Evolutionary conservation across 306 rosid species (phyloP).

Genomic region (Citrullus amarus): DNA sequence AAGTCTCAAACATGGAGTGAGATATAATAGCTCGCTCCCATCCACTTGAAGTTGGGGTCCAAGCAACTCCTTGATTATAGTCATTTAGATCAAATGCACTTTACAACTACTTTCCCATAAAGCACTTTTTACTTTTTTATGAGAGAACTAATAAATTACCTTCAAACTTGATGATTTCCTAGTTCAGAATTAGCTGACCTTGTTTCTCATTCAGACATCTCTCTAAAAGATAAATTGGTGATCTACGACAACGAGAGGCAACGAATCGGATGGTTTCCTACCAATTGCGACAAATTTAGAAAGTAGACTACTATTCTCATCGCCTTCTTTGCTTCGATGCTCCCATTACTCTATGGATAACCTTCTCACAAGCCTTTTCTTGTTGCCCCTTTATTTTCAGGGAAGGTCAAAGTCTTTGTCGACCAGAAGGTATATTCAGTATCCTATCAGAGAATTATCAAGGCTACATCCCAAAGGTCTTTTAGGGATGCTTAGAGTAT

Average conservation of each 20-base stretch:
- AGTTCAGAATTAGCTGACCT: no score
- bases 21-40: no score
- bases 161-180: no score
- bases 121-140: neutral
- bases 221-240: constrained; percentile 49
- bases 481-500: neutral
- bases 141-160: neutral
- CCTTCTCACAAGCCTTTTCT: neutral
- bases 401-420: neutral
- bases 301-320: constrained; percentile 16
- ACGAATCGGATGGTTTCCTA: constrained; percentile 63
- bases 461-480: neutral
- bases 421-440: neutral
- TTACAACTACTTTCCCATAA: neutral
- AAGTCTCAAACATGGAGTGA: no score
- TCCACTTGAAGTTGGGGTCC: no score
- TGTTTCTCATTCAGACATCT: constrained; percentile 32
- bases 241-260: constrained; percentile 62
- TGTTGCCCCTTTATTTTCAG: neutral
- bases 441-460: neutral
- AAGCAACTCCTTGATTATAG: no score
- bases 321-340: neutral
- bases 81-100: neutral
- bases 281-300: constrained; percentile 42
- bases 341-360: neutral